phyloP scores from a whole-genome alignment of 305 asterid genomes.

The Fraxinus xanthoxyloides region DNA sequence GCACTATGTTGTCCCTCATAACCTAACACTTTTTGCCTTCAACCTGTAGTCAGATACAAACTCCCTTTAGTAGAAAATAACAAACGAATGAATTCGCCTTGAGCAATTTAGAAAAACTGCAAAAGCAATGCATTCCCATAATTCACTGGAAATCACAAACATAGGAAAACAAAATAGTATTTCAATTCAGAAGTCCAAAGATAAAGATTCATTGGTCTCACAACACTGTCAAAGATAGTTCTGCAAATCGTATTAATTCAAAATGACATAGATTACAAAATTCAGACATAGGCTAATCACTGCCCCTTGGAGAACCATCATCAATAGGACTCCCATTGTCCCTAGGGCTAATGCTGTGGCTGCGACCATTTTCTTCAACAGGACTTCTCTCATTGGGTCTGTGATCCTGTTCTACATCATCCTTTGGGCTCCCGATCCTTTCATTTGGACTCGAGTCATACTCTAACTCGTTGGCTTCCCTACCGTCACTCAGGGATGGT shows the following conservation, averaged over 20 bases:
- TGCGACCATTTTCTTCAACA: constrained; percentile 36
- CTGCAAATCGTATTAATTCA: not conserved
- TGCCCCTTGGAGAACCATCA: constrained; percentile 20
- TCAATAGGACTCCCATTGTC: constrained; percentile 58
- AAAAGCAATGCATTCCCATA: not conserved
- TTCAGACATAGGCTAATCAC: not conserved
- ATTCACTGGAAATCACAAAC: not conserved
- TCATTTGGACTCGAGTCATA: not conserved
- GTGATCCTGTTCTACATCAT: constrained; percentile 34
- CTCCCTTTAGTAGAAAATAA: not conserved
- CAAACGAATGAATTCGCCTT: not conserved
- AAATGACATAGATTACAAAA: not conserved
- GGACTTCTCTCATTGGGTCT: constrained; percentile 20
- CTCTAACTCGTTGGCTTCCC: not conserved
- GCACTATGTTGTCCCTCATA: not conserved
- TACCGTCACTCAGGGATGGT: not conserved
- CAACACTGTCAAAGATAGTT: not conserved
- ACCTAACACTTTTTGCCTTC: not conserved
- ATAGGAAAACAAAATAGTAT: not conserved
- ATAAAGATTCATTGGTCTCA: not conserved
- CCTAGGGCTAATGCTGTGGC: constrained; percentile 58
- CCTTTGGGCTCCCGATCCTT: constrained; percentile 35
- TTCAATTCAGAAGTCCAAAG: not conserved
- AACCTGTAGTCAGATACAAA: not conserved
- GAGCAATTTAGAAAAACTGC: not conserved